Evolutionary conservation across 768 basidiomycete species (phyloP).

Genomic region (Rhizopogon vinicolor): DNA sequence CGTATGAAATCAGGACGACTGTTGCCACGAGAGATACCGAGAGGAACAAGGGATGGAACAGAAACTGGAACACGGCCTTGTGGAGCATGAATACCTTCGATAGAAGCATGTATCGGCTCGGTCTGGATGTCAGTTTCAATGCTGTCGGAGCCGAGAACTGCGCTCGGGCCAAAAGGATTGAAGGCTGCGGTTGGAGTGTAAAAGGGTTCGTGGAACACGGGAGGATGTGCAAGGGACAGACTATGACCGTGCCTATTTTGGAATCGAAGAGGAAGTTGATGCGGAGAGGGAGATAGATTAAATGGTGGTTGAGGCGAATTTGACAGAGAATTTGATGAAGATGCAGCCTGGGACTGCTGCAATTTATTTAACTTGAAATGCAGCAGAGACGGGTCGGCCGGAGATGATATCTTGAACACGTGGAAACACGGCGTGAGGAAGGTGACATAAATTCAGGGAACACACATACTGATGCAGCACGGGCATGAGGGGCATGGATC

Average conservation of each 20-base stretch:
- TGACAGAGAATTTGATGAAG: slow-evolving; percentile 49
- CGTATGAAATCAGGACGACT: slow-evolving; percentile 69
- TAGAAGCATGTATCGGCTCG: slow-evolving; percentile 17
- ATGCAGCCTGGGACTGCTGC: slow-evolving; percentile 60
- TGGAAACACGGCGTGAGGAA: slow-evolving; percentile 1
- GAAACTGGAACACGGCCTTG: slow-evolving; percentile 50
- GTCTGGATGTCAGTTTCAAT: slow-evolving; percentile 26
- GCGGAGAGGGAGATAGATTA: slow-evolving; percentile 50
- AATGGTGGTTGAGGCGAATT: slow-evolving; percentile 62
- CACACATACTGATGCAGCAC: slow-evolving; percentile 74
- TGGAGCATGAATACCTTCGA: slow-evolving; percentile 42
- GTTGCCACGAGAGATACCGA: slow-evolving; percentile 37
- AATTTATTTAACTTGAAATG: slow-evolving; percentile 82
- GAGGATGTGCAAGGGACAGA: slow-evolving; percentile 65
- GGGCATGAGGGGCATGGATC: slow-evolving; percentile 71
- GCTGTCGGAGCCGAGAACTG: slow-evolving; percentile 50
- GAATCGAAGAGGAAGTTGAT: slow-evolving; percentile 31
- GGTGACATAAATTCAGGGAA: slow-evolving; percentile 17
- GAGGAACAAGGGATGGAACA: slow-evolving; percentile 42
- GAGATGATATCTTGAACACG: slow-evolving; percentile 72
- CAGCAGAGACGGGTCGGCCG: slow-evolving; percentile 79
- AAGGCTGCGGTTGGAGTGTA: slow-evolving; percentile 38
- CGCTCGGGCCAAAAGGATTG: slow-evolving; percentile 63
- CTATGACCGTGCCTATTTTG: slow-evolving; percentile 67
- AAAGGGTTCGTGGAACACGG: slow-evolving; percentile 29